Conservation (phyloP, 75 land plant genomes). For the Larix kaempferi region DNA sequence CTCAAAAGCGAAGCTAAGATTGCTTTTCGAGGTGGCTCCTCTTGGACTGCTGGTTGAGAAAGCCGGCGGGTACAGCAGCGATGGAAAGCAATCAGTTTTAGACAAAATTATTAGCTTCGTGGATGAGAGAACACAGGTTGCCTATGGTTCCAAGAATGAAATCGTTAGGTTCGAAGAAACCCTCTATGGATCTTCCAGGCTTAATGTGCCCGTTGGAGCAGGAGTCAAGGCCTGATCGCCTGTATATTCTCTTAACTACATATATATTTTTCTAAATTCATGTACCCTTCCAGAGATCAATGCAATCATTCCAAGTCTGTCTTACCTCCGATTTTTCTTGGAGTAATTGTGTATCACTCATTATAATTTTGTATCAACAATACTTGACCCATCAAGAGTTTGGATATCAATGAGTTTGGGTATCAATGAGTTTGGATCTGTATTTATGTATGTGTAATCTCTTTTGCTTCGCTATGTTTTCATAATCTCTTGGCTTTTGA, state of each 20-base stretch:
- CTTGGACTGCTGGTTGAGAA: slow-evolving; percentile 85
- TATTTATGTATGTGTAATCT: no score
- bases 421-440: no score
- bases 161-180: slow-evolving; percentile 95
- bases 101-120: slow-evolving; percentile 66
- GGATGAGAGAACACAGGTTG: slow-evolving; percentile 95
- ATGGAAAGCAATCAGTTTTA: slow-evolving; percentile 80
- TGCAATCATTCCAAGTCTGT: no score
- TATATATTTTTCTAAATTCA: no score
- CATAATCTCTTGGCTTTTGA: no score
- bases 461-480: no score
- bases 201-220: slow-evolving; percentile 50
- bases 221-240: slow-evolving; percentile 52
- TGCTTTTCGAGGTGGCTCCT: slow-evolving; percentile 96
- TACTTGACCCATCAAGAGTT: no score
- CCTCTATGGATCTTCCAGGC: slow-evolving; percentile 84
- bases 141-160: slow-evolving; percentile 96
- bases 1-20: slow-evolving; percentile 88
- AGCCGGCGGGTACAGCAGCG: slow-evolving; percentile 97
- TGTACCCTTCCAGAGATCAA: no score
- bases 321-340: no score
- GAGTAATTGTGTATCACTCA: no score
- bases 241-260: background rate
- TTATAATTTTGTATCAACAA: no score
- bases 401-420: no score